A percentile compares a stretch with the other conserved stretches of the same genome.
These are phyloP conservation scores for Claviceps capensis DNA, from an alignment of 2,329 filamentous ascomycete genomes.

Conservation along the genomic window DNA sequence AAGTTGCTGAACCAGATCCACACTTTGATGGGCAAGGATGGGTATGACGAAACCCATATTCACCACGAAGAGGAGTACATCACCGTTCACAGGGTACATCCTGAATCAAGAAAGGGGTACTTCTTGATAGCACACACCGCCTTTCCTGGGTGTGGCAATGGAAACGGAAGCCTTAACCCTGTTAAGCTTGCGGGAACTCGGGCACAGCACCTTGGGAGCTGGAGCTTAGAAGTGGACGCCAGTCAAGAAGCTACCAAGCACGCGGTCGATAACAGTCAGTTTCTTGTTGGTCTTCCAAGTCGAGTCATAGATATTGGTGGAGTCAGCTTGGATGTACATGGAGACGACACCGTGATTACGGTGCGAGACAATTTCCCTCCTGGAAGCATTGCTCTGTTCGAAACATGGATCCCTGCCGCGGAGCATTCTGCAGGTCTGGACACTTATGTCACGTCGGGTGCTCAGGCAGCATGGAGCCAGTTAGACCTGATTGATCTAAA, in stretches of 20 bases:
- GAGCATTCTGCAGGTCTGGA: slow-evolving; percentile 77
- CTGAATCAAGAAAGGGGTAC: slow-evolving; percentile 80
- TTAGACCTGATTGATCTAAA: slow-evolving; percentile 76
- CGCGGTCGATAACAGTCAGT: slow-evolving; percentile 53
- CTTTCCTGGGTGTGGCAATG: slow-evolving; percentile 78
- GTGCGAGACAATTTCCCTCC: slow-evolving; percentile 78
- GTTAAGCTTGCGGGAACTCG: slow-evolving; percentile 74
- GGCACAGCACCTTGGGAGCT: slow-evolving; percentile 75
- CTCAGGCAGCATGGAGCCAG: slow-evolving; percentile 61
- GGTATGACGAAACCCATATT: slow-evolving; percentile 89
- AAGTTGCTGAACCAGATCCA: slow-evolving; percentile 92
- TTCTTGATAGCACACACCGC: slow-evolving; percentile 95
- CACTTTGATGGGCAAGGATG: slow-evolving; percentile 86
- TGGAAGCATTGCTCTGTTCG: slow-evolving; percentile 86
- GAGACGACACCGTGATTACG: slow-evolving; percentile 63
- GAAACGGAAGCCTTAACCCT: slow-evolving; percentile 66
- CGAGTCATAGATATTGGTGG: slow-evolving; percentile 61
- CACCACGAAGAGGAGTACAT: slow-evolving; percentile 95
- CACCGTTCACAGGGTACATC: slow-evolving; percentile 90
- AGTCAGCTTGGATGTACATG: slow-evolving; percentile 57
- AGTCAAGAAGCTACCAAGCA: slow-evolving; percentile 52
- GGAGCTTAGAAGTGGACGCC: slow-evolving; percentile 83
- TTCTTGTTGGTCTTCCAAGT: slow-evolving; percentile 72
- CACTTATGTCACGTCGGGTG: slow-evolving; percentile 72
- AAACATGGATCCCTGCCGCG: slow-evolving; percentile 85